Base-by-base conservation (phyloP, 345 rosid species). In the Pistacia vera region DNA sequence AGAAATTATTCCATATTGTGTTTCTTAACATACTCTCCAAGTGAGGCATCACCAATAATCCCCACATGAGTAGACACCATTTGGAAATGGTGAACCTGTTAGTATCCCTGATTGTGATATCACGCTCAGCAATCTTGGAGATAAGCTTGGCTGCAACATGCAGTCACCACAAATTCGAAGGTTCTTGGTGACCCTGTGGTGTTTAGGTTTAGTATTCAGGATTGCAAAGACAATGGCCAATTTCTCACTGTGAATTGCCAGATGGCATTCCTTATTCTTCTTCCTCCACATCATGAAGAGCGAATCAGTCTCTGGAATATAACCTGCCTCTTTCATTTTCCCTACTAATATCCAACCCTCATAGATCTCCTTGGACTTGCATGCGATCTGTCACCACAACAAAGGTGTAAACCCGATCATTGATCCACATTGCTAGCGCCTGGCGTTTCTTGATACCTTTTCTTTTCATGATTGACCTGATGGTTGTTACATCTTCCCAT, bases 271-370 rank as follows among this genome's bases (percentile, higher is more conserved):
- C 71, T 92, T 92, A 77, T 25, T 92, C 97, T 85, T 90, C 94
- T 63, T 90, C 92, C 77, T 92, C 97, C 59, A 90, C 90, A 79
- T 92, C 97, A 69, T 92, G 97, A 41, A 92, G 91, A 0, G 97
- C 94, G 90, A 87, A 66, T 81, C 89, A 3, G 86, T 88, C 64
- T 87, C 90, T 0, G 97, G 93, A 72, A 78, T 77, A 78, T 92
- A 92, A 68, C 93, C 93, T 13, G 78, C 66, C 74, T 85, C 90
- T 79, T 89, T 92, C 94, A 92, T 89, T 73, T 89, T 92, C 72
- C 82, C 85, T 44, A 88, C 79, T 51, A 92, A 67, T n/a, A 65
- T 86, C 91, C 35, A 92, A 71, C 77, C 86, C 72, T 84, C 62
- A 66, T 89, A 84, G 3, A 92, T 89, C 81, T 83, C 72, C 52